These are phyloP conservation scores for Suhomyces atakaporum DNA, from an alignment of 1,139 yeast species.

Conservation along the genomic window DNA sequence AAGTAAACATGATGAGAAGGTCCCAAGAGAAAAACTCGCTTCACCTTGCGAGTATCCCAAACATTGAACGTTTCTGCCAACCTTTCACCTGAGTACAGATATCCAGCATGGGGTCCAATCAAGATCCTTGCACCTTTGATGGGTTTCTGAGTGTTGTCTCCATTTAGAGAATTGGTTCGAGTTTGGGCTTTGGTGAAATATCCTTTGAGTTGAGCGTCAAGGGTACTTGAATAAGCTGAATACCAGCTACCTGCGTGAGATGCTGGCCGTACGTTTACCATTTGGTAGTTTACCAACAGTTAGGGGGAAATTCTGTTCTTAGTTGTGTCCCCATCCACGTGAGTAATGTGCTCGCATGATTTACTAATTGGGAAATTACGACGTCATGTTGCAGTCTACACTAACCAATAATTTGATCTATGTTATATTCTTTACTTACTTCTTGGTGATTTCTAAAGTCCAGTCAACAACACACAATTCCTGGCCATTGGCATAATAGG, in stretches of 20 bases:
- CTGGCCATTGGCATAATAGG: slow-evolving; percentile 37
- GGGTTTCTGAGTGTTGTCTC: slow-evolving; percentile 11
- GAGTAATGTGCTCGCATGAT: too few relatives aligned
- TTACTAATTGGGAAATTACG: too few relatives aligned
- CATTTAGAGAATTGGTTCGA: slow-evolving; percentile 3
- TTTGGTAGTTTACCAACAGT: background rate
- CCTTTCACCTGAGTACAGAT: slow-evolving; percentile 74
- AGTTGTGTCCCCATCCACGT: too few relatives aligned
- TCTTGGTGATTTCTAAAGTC: slow-evolving; percentile 38
- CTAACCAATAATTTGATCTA: too few relatives aligned
- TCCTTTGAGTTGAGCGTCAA: slow-evolving; percentile 51
- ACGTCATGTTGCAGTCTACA: background rate
- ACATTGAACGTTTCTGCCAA: slow-evolving; percentile 76
- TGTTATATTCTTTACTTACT: slow-evolving; percentile 18
- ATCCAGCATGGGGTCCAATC: slow-evolving; percentile 87
- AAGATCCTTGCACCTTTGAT: slow-evolving; percentile 62
- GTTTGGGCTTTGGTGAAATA: slow-evolving; percentile 35
- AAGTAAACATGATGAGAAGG: slow-evolving; percentile 95
- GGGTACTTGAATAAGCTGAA: slow-evolving; percentile 40
- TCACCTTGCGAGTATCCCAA: slow-evolving; percentile 60
- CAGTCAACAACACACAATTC: slow-evolving; percentile 33
- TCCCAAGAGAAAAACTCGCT: slow-evolving; percentile 78
- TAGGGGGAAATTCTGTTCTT: too few relatives aligned
- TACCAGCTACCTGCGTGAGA: slow-evolving; percentile 95
- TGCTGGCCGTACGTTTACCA: slow-evolving; percentile 55